phyloP scores from a whole-genome alignment of 2,329 filamentous ascomycete species.

The Ophiostoma tasmaniense region DNA sequence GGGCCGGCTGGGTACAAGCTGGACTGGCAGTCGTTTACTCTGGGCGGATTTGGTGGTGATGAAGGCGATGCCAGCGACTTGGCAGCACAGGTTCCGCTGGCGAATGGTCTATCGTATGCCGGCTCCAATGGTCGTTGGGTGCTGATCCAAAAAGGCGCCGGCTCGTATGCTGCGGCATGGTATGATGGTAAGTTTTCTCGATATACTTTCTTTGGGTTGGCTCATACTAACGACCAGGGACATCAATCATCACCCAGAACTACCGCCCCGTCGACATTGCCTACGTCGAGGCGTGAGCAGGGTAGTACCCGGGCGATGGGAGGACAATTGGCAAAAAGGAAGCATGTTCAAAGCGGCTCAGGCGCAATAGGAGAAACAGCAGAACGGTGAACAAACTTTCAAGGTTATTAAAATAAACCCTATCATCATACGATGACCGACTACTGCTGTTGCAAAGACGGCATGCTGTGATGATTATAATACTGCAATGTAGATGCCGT shows the following conservation, averaged over 20 bases:
- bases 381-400: background rate
- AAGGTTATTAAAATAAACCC: background rate
- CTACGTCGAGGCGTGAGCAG: constrained; percentile 23
- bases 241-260: constrained; percentile 25
- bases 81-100: background rate
- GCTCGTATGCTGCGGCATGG: constrained; percentile 31
- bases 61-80: background rate
- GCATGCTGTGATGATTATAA: background rate
- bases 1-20: constrained; percentile 22
- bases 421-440: background rate
- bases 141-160: constrained; percentile 26
- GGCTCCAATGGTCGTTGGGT: constrained; percentile 27
- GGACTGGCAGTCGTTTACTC: constrained; percentile 31
- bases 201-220: background rate
- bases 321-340: background rate
- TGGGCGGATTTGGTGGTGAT: constrained; percentile 19
- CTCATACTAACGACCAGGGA: constrained; percentile 19
- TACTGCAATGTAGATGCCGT: background rate
- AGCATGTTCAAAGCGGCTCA: background rate
- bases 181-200: constrained; percentile 29
- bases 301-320: background rate
- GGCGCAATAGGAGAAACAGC: background rate
- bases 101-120: constrained; percentile 18
- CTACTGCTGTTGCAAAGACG: background rate
- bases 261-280: constrained; percentile 30